phyloP scores from a whole-genome alignment of 2,329 filamentous ascomycete species.

The Chrysoporthe puriensis region DNA sequence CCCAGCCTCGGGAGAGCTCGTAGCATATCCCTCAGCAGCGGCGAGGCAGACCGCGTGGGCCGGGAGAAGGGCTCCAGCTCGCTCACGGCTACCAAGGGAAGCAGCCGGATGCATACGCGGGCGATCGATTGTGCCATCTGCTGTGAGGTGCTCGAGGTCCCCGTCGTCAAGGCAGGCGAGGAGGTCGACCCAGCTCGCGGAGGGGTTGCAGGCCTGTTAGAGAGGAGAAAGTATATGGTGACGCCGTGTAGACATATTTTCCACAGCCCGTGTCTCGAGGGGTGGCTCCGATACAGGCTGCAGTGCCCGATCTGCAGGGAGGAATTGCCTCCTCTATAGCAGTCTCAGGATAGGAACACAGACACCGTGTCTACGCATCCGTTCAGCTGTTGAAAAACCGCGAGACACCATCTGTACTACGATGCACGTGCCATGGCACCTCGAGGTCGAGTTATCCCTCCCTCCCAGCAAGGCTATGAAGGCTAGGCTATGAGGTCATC shows the following conservation, averaged over 20 bases:
- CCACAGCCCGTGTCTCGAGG: constrained; percentile 87
- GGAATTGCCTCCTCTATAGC: constrained; percentile 79
- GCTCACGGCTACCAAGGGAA: constrained; percentile 23
- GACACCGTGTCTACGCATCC: neutral
- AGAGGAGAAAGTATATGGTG: constrained; percentile 89
- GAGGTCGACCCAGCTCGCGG: constrained; percentile 49
- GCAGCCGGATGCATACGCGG: constrained; percentile 39
- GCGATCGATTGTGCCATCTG: constrained; percentile 94
- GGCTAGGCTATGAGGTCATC: constrained; percentile 12
- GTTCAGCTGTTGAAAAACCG: neutral
- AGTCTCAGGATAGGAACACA: neutral
- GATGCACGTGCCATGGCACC: neutral
- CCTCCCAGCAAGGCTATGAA: neutral
- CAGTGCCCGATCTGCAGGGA: constrained; percentile 96
- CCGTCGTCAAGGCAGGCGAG: constrained; percentile 68
- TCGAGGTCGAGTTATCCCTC: too few relatives aligned
- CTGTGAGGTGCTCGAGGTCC: constrained; percentile 87
- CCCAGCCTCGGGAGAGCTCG: constrained; percentile 39
- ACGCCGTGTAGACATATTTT: constrained; percentile 97
- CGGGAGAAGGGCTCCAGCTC: constrained; percentile 37
- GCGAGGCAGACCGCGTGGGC: constrained; percentile 35
- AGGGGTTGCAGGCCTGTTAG: constrained; percentile 70
- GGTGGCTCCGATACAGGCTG: constrained; percentile 91
- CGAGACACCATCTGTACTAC: neutral
- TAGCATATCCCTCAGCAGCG: constrained; percentile 33